phyloP scores from a whole-genome alignment of 495 filamentous ascomycete species.

The Aspergillus wentii region DNA sequence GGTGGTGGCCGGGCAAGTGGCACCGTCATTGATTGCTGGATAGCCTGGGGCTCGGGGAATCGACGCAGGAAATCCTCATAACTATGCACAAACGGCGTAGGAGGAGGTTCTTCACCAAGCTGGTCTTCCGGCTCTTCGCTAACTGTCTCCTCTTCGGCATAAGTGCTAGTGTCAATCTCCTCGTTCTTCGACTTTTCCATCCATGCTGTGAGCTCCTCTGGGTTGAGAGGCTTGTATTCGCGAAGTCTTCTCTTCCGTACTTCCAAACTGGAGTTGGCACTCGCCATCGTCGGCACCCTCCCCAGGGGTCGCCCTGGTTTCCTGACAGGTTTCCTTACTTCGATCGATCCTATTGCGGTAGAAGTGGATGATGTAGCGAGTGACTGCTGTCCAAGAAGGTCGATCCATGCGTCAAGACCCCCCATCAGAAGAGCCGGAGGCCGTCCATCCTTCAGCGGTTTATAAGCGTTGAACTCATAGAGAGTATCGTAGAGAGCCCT shows the following conservation, averaged over 20 bases:
- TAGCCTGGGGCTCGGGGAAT: conserved; percentile 65
- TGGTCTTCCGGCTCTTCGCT: conserved; percentile 35
- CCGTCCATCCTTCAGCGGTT: conserved; percentile 54
- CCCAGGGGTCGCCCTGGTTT: conserved; percentile 46
- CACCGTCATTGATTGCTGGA: conserved; percentile 74
- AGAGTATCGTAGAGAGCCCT: conserved; percentile 72
- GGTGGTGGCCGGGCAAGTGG: conserved; percentile 20
- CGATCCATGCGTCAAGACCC: conserved; percentile 80
- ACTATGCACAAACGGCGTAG: conserved; percentile 44
- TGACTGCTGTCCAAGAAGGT: conserved; percentile 66
- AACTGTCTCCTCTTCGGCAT: conserved; percentile 32
- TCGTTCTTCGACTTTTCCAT: conserved; percentile 54
- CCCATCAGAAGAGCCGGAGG: conserved; percentile 74
- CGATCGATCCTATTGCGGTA: conserved; percentile 41
- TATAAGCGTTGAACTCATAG: conserved; percentile 77
- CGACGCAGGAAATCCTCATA: conserved; percentile 79
- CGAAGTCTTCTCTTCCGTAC: conserved; percentile 52
- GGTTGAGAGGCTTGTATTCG: conserved; percentile 55
- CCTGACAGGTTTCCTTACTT: conserved; percentile 25
- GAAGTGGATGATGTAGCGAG: conserved; percentile 55
- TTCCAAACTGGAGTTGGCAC: conserved; percentile 46
- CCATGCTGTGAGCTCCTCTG: conserved; percentile 57
- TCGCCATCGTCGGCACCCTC: conserved; percentile 48
- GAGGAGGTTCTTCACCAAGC: conserved; percentile 18
- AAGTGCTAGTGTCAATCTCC: conserved; percentile 43